Conservation (phyloP, 345 rosid genomes). For the Hirschfeldia incana region DNA sequence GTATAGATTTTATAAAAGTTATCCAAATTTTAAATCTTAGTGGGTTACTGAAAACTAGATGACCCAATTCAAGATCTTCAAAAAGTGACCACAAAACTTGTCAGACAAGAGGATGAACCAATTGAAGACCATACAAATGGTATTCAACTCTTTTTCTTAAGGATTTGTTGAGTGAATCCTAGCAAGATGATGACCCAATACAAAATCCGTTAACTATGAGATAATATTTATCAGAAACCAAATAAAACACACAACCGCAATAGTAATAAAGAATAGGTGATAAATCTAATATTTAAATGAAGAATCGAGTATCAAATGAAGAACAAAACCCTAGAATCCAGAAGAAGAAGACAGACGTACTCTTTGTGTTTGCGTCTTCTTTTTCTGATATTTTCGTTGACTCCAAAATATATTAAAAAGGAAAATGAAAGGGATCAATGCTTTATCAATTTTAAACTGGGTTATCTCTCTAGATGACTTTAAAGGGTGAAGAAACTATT, state of each 20-base stretch:
- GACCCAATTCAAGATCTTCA: neutral
- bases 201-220: slow-evolving; percentile 21
- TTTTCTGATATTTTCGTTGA: slow-evolving; percentile 40
- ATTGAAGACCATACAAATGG: slow-evolving; percentile 22
- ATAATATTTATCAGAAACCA: slow-evolving; percentile 4
- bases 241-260: neutral
- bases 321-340: slow-evolving; percentile 37
- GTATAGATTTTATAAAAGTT: slow-evolving; percentile 20
- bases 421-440: slow-evolving; percentile 38
- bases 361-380: slow-evolving; percentile 31
- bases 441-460: neutral
- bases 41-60: neutral
- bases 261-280: neutral
- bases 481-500: slow-evolving; percentile 30
- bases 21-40: neutral
- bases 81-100: neutral
- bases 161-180: slow-evolving; percentile 25
- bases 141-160: slow-evolving; percentile 9
- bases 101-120: slow-evolving; percentile 5
- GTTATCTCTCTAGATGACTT: slow-evolving; percentile 21
- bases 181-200: slow-evolving; percentile 11
- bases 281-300: neutral
- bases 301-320: neutral
- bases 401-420: slow-evolving; percentile 24
- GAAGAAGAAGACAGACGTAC: slow-evolving; percentile 41